Percentiles rank a stretch among this genome's conserved stretches.
Conservation (phyloP, 2,329 filamentous ascomycete species). For the Simplicillium aogashimaense region DNA sequence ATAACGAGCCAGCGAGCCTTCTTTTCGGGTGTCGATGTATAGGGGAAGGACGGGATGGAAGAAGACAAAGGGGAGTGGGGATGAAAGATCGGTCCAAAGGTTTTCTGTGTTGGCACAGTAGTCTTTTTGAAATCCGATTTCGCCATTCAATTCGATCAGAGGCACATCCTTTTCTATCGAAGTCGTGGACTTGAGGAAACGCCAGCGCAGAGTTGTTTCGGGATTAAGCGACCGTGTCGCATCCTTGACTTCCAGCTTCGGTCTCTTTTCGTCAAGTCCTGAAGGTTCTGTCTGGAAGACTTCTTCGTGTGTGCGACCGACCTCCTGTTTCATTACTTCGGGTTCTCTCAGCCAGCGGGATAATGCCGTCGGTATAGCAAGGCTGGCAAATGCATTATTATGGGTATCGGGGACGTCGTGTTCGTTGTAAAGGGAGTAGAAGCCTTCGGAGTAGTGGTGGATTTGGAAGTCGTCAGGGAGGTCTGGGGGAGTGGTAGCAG, state of each 20-base stretch:
- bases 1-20: conserved; percentile 79
- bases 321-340: conserved; percentile 56
- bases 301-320: conserved; percentile 54
- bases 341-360: conserved; percentile 71
- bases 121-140: conserved; percentile 63
- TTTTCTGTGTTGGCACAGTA: conserved; percentile 60
- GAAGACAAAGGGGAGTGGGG: conserved; percentile 65
- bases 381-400: conserved; percentile 69
- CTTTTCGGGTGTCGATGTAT: conserved; percentile 83
- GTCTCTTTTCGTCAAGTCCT: conserved; percentile 31
- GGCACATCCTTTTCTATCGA: conserved; percentile 47
- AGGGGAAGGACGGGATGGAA: conserved; percentile 83
- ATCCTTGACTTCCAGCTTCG: conserved; percentile 40
- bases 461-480: conserved; percentile 51
- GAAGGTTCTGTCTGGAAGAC: conserved; percentile 52
- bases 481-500: conserved; percentile 65
- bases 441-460: conserved; percentile 65
- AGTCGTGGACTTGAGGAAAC: conserved; percentile 44
- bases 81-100: conserved; percentile 56
- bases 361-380: conserved; percentile 65
- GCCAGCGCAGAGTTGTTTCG: conserved; percentile 51
- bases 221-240: conserved; percentile 21
- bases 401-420: conserved; percentile 48
- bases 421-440: conserved; percentile 64
- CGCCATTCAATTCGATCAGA: conserved; percentile 65